Base-by-base conservation (phyloP, 495 filamentous ascomycete species). In the Schizothecium vesticola region DNA sequence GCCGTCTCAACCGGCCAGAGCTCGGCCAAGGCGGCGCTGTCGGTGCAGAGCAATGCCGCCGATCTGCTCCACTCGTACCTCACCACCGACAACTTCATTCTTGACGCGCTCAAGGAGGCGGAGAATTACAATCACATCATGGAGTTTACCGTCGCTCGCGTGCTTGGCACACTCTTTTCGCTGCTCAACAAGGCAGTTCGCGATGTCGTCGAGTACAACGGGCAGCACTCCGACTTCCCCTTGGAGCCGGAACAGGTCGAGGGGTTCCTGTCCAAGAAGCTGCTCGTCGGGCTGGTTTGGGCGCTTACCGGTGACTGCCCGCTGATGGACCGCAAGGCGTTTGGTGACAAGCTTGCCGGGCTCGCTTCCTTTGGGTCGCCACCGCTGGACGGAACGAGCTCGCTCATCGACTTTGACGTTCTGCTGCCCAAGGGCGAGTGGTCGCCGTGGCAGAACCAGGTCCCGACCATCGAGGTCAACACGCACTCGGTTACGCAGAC, bases 401-500 rank as follows among this genome's bases (percentile, higher is more conserved):
- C 94, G 65, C 87, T 99, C 63, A 97, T 99, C 73, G 96, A 99
- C 78, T 98, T 90, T 71, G 92, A 98, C 76, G 91, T 97, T 51
- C 87, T 89, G 12, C 83, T 98, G 64, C 95, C 94, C 5, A 87
- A 87, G 71, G 89, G 90, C 4, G 91, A 93, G 67, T 99, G 95
- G 95, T 86, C 85, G 6, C 87, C 89, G 65, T 99, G 95, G 95
- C 94, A 97, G 76, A 91, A 89, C 63, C 90, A 97, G 73, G 95
- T 99, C 24, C 96, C 95, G 12, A 88, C 87, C 22, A 90, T 98
- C 69, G 96, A 99, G 75, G 90, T 98, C 77, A 97, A 97, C 73
- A 99, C 95, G 2, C 95, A 99, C 76, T 97, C 94, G 7, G 88
- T 98, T 72, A 97, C 91, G 3, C 92, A 98, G 77, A 98, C 95